Base-by-base conservation (phyloP, 2,329 filamentous ascomycete species). In the Aspergillus calidoustus region DNA sequence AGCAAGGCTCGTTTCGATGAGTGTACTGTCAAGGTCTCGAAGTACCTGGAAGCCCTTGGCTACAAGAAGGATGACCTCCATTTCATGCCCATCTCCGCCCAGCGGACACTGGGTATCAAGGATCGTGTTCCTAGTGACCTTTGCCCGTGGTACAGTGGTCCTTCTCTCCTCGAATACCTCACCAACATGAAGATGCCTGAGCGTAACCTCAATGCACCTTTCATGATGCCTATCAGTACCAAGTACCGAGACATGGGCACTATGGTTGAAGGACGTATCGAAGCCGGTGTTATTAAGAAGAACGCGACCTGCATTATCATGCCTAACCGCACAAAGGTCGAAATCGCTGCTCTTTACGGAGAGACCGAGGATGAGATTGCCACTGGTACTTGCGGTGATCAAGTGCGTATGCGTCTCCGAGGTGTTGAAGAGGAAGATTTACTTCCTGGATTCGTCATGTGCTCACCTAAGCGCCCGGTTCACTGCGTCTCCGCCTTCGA, bases 171-270 rank as follows among this genome's bases (percentile, higher is more conserved):
- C 22, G 94, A 98, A 79, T 97, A 93, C 79, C 87, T 99, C n/a
- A 94, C 97, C 76, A 83, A 87, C 74, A 97, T 98, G 92, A 88
- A 90, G 72, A 88, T 94, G 13, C 86, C 97, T 44, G 94, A 99
- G 78, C 92, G 95, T 71, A 99, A 98, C 83, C 81, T 97, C 71
- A 97, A 97, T 71, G 95, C 95, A 2, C 94, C 95, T 9, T 98
- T 99, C 85, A 98, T 99, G 95, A 97, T 99, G 93, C 91, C 95
- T 8, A 86, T 99, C 67, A 91, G 91, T 66, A 92, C 92, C 79
- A 99, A 99, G 81, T 99, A 98, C 83, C 88, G 91, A 71, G 96
- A 99, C 76, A 90, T 99, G 85, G 95, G 95, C 71, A 99, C 95
- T 64, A 93, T 99, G 86, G 87, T 97, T 47, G 96, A 99, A 81